These are phyloP conservation scores for Geosmithia flava DNA, from an alignment of 2,329 filamentous ascomycete genomes.

Conservation along the genomic window DNA sequence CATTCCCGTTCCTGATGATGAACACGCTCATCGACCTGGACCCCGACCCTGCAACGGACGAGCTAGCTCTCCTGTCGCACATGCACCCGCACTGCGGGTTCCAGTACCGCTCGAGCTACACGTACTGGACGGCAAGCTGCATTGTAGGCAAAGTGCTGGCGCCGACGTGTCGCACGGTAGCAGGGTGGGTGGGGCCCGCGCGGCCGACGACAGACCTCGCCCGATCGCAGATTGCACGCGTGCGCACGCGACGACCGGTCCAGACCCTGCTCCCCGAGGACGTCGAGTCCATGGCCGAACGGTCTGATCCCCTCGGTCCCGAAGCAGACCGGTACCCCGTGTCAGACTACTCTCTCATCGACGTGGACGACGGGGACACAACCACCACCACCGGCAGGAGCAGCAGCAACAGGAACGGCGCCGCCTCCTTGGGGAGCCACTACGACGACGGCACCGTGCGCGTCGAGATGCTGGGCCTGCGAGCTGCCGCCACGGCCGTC, in stretches of 20 bases:
- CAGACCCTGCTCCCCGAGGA: slow-evolving; percentile 46
- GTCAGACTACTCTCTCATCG: slow-evolving; percentile 51
- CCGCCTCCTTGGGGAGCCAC: neutral
- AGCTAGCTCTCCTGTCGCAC: slow-evolving; percentile 55
- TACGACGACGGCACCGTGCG: slow-evolving; percentile 43
- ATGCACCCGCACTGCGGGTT: slow-evolving; percentile 59
- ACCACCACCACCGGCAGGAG: slow-evolving; percentile 18
- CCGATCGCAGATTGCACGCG: slow-evolving; percentile 56
- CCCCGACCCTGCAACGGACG: slow-evolving; percentile 51
- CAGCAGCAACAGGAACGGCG: neutral
- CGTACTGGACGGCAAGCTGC: slow-evolving; percentile 62
- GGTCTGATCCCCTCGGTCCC: slow-evolving; percentile 59
- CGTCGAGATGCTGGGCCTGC: slow-evolving; percentile 55
- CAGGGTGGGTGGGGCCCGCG: slow-evolving; percentile 64
- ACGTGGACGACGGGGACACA: slow-evolving; percentile 43
- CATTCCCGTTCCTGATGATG: slow-evolving; percentile 65
- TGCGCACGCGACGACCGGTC: slow-evolving; percentile 47
- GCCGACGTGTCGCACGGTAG: slow-evolving; percentile 57
- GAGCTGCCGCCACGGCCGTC: slow-evolving; percentile 13
- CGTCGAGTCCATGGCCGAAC: slow-evolving; percentile 51
- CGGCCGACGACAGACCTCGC: slow-evolving; percentile 54
- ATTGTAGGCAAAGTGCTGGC: slow-evolving; percentile 68
- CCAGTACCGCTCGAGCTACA: slow-evolving; percentile 61
- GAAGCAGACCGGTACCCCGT: slow-evolving; percentile 50
- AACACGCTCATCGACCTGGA: slow-evolving; percentile 67